These are phyloP conservation scores for Boletus rubropictus DNA, from an alignment of 768 basidiomycete species.

Conservation along the genomic window DNA sequence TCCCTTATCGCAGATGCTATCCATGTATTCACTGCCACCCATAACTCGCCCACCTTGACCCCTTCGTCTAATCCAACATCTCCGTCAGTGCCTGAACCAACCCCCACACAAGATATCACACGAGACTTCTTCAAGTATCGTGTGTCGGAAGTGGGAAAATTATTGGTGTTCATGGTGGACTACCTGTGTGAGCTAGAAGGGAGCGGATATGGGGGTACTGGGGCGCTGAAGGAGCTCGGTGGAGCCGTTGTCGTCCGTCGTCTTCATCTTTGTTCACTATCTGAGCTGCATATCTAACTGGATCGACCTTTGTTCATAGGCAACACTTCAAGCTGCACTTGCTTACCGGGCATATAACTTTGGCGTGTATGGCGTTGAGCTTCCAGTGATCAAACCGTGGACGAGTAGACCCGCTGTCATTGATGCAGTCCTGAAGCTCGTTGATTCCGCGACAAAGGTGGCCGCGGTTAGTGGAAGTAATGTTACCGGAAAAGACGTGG, in stretches of 20 bases:
- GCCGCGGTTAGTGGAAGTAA: slow-evolving; percentile 12
- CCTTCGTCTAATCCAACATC: slow-evolving; percentile 11
- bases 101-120: slow-evolving; percentile 66
- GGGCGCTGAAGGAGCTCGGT: slow-evolving; percentile 36
- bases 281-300: background rate
- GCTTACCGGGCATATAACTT: slow-evolving; percentile 70
- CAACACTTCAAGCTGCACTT: slow-evolving; percentile 63
- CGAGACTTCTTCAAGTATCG: slow-evolving; percentile 79
- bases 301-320: slow-evolving; percentile 36
- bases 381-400: slow-evolving; percentile 75
- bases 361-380: slow-evolving; percentile 71
- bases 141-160: slow-evolving; percentile 56
- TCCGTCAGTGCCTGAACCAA: slow-evolving; percentile 38
- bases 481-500: slow-evolving; percentile 33
- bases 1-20: slow-evolving; percentile 70
- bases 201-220: slow-evolving; percentile 18
- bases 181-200: slow-evolving; percentile 23
- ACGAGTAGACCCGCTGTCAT: slow-evolving; percentile 66
- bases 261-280: background rate
- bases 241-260: slow-evolving; percentile 53
- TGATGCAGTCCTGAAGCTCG: slow-evolving; percentile 65
- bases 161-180: slow-evolving; percentile 57
- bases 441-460: slow-evolving; percentile 50
- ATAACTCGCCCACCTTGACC: slow-evolving; percentile 8
- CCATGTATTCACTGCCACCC: slow-evolving; percentile 54